Evolutionary conservation across 2,329 filamentous ascomycete genomes (phyloP).

Genomic region (Stenocarpella maydis): DNA sequence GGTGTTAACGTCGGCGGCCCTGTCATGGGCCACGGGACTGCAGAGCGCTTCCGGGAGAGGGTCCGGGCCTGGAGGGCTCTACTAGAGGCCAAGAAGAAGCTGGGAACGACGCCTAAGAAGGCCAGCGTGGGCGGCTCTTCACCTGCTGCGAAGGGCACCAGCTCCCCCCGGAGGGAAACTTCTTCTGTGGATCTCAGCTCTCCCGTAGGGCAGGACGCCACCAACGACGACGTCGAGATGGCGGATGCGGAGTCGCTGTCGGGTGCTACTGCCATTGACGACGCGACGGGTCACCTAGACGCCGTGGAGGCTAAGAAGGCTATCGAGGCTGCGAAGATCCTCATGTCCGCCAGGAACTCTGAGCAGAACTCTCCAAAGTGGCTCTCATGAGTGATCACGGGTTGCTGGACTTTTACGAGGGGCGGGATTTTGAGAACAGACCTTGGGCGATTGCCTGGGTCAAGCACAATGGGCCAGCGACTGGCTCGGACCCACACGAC

Average conservation of each 20-base stretch:
- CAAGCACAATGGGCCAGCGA: no score
- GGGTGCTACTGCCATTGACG: constrained; percentile 20
- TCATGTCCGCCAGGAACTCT: no score
- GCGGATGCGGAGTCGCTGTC: constrained; percentile 19
- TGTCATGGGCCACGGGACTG: neutral
- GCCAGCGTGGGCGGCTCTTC: neutral
- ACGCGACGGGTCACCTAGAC: neutral
- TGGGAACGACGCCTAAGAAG: neutral
- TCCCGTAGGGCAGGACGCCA: neutral
- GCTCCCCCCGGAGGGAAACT: neutral
- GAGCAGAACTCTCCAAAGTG: no score
- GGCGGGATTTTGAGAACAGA: no score
- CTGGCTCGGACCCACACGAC: no score
- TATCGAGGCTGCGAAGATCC: neutral
- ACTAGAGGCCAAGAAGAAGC: neutral
- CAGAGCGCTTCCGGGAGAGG: constrained; percentile 16
- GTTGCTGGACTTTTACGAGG: no score
- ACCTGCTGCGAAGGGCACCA: no score
- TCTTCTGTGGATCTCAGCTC: neutral
- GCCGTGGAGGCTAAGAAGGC: neutral
- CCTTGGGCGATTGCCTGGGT: no score
- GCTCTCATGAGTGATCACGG: no score
- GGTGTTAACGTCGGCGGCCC: neutral
- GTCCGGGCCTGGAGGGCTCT: neutral
- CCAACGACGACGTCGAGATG: neutral